These are phyloP conservation scores for Fonsecaea monophora DNA, from an alignment of 2,329 filamentous ascomycete genomes.

Conservation along the genomic window DNA sequence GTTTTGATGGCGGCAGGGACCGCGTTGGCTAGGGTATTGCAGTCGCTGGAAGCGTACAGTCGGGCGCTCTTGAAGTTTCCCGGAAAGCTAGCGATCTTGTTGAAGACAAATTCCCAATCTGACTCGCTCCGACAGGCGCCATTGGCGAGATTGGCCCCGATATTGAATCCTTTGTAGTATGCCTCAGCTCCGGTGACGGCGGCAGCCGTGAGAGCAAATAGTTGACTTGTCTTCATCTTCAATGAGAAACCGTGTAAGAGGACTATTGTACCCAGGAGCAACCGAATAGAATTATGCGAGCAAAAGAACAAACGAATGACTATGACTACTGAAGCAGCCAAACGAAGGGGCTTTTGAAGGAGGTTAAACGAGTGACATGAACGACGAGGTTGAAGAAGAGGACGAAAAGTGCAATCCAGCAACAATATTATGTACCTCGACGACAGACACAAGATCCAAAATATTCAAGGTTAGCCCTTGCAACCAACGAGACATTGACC, in stretches of 20 bases:
- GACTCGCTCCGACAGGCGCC: conserved; percentile 42
- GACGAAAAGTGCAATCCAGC: background rate
- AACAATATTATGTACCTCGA: background rate
- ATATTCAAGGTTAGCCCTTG: conserved; percentile 13
- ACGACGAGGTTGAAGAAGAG: conserved; percentile 6
- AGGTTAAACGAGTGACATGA: conserved; percentile 10
- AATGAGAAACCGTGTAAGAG: background rate
- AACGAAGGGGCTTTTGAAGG: conserved; percentile 8
- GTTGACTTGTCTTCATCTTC: conserved; percentile 30
- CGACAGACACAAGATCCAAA: conserved; percentile 5
- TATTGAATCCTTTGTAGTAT: conserved; percentile 43
- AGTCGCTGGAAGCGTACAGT: conserved; percentile 49
- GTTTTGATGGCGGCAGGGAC: conserved; percentile 66
- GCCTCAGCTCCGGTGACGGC: conserved; percentile 38
- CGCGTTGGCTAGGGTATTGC: conserved; percentile 57
- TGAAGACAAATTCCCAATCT: conserved; percentile 44
- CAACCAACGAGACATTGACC: conserved; percentile 3
- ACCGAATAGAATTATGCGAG: background rate
- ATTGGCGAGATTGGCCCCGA: conserved; percentile 41
- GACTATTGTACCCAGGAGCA: background rate
- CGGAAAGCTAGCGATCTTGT: conserved; percentile 40
- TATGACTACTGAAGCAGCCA: background rate
- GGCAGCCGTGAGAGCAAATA: conserved; percentile 35
- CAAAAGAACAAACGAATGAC: conserved; percentile 9
- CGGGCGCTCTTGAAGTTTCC: conserved; percentile 42